Evolutionary conservation across 2,329 filamentous ascomycete genomes (phyloP), one percentile per base, ranked within the genome.

Genomic region (Epichloe sibirici): DNA sequence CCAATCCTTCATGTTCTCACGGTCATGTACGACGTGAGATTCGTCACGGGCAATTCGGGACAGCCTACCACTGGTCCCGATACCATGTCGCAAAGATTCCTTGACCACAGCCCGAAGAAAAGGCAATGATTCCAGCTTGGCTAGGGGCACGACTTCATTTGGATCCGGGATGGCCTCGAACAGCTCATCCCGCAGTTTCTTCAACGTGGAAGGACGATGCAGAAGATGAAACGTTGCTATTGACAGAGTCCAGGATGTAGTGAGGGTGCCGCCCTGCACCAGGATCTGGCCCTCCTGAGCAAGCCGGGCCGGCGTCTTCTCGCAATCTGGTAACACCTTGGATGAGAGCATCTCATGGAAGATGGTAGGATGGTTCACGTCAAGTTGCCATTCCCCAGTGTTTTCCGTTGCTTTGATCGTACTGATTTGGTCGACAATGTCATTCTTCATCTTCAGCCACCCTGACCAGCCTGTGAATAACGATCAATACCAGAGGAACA

Each of bases 31-130:
- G 39, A 62, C 53, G 21, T 68, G 57, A 3, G 59, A 57, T 55
- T 69, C 65, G 31, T 65, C 58, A 2, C 74, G 72, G 0, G 75
- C 73, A 17, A 75, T 63, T 1, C 76, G 74, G 49, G 76, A 71
- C 1, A 78, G 65, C 4, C 71, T 61, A 50, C 74, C 68, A n/a
- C 70, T 73, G 2, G 75, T 68, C 12, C 70, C 70, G 13, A 75
- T 71, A 49, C 75, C 70, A 4, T 77, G 62, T 6, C 77, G 71
- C 57, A 78, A 65, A 0, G 72, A 66, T 61, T 80, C 77, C 46
- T 72, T 74, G 52, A 79, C 67, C 3, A 77, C 72, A n/a, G 73
- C 74, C 31, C 69, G 62, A 28, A 79, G 67, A 56, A 76, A 78
- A 0, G 69, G 68, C 31, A 72, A 59, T 42, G 56, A 63, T 51